phyloP scores from a whole-genome alignment of 345 rosid species.

The Eutrema japonicum region DNA sequence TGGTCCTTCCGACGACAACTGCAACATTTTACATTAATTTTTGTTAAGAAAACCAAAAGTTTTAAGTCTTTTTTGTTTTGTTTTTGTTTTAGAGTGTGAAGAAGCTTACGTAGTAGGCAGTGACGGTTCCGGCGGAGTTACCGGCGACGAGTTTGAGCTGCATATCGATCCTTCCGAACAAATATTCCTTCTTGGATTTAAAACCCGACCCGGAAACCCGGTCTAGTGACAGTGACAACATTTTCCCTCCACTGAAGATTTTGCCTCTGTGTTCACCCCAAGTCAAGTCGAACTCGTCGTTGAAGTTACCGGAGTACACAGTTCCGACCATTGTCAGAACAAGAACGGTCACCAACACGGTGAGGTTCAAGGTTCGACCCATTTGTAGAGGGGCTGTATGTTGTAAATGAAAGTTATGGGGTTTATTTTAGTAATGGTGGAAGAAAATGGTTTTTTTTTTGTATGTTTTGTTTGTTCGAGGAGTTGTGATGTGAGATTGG shows the following conservation, averaged over 20 bases:
- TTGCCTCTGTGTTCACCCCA: slow-evolving; percentile 63
- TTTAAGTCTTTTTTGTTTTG: neutral
- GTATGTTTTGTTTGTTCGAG: slow-evolving; percentile 35
- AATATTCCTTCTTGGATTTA: slow-evolving; percentile 58
- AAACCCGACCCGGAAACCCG: slow-evolving; percentile 71
- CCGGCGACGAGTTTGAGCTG: slow-evolving; percentile 76
- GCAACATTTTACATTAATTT: slow-evolving; percentile 19
- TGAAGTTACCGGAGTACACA: slow-evolving; percentile 51
- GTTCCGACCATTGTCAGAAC: slow-evolving; percentile 37
- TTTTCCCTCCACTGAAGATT: slow-evolving; percentile 57
- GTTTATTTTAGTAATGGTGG: neutral
- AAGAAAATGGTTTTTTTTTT: neutral
- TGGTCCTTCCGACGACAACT: slow-evolving; percentile 62
- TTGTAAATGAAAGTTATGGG: slow-evolving; percentile 11
- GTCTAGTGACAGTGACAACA: slow-evolving; percentile 61
- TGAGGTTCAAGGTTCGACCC: slow-evolving; percentile 32
- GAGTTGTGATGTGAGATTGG: slow-evolving; percentile 32
- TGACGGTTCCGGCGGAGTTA: slow-evolving; percentile 76
- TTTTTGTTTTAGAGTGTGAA: neutral
- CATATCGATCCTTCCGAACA: slow-evolving; percentile 69
- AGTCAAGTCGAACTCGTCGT: slow-evolving; percentile 58
- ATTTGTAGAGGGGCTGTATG: slow-evolving; percentile 15
- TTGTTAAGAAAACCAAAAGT: neutral
- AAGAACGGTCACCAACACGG: slow-evolving; percentile 34
- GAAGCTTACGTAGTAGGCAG: slow-evolving; percentile 61